A percentile compares a stretch with the other conserved stretches of the same genome.
Conservation (phyloP, 495 filamentous ascomycete genomes). For the Penicillium roqueforti region DNA sequence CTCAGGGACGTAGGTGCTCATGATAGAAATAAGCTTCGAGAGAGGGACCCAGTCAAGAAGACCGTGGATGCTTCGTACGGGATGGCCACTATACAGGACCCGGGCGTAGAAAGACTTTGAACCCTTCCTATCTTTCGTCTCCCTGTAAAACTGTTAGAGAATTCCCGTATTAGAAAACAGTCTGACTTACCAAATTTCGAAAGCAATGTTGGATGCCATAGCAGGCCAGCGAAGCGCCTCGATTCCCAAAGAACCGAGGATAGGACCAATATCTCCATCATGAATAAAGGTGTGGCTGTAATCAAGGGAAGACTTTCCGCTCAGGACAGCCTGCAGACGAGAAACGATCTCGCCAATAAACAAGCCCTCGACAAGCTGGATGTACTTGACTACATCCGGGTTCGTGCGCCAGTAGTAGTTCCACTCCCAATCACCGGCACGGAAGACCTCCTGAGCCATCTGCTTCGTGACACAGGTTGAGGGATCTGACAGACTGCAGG, state of each 20-base stretch:
- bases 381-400: conserved; percentile 34
- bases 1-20: conserved; percentile 27
- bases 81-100: conserved; percentile 40
- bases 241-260: conserved; percentile 28
- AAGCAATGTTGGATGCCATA: conserved; percentile 31
- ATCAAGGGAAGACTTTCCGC: conserved; percentile 19
- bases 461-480: conserved; percentile 30
- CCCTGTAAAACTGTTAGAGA: conserved; percentile 12
- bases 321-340: conserved; percentile 29
- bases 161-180: conserved; percentile 9
- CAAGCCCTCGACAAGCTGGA: conserved; percentile 38
- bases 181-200: conserved; percentile 45
- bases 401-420: conserved; percentile 45
- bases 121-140: conserved; percentile 5
- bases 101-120: conserved; percentile 25
- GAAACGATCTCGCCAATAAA: conserved; percentile 41
- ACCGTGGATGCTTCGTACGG: conserved; percentile 31
- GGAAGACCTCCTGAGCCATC: conserved; percentile 39
- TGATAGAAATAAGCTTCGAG: conserved; percentile 19
- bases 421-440: conserved; percentile 46
- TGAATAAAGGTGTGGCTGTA: conserved; percentile 34
- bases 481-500: conserved; percentile 30
- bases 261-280: conserved; percentile 31
- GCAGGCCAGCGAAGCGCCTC: conserved; percentile 29
- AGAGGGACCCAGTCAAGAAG: conserved; percentile 37